Evolutionary conservation across 2,329 filamentous ascomycete genomes (phyloP), one percentile per base, ranked within the genome.

Genomic region (Metarhizium humberi): DNA sequence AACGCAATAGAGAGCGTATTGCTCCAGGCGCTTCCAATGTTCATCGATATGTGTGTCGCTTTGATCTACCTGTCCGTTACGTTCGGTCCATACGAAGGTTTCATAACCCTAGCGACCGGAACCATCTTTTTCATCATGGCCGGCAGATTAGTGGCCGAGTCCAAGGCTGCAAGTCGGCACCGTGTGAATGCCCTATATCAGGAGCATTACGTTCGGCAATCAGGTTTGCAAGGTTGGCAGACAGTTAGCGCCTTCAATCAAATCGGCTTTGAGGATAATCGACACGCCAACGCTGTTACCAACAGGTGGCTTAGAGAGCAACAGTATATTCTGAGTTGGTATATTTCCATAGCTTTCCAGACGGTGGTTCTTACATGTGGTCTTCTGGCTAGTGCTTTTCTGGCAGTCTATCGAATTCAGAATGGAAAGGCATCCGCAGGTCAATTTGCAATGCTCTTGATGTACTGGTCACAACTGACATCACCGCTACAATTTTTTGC

Each of bases 401-500:
- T 84, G 45, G 80, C 80, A 2, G 78, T 84, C 0, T 87, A 84
- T 65, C 85, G 87, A 59, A 84, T 90, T 54, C 84, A 78, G 2
- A 77, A 75, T n/a, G 78, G 78, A 1, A 69, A 78, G 53, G 78
- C 81, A 4, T 80, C 80, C 5, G 74, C 86, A 11, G 86, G 86
- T 55, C 78, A 86, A 59, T 89, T 90, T 61, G 82, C 87, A 55
- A 82, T 85, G 70, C 74, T 90, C 16, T 71, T 90, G 57, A 86
- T 85, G 53, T 90, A 90, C 67, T 88, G 88, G 85, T 79, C 80
- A 18, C 86, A 90, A 63, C 75, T 90, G 42, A 86, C 86, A 48
- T 78, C 80, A 2, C 87, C 87, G 2, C 75, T 90, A 53, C 84
- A 84, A 60, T 89, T 87, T 68, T 89, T 90, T 64, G 78, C 80